These are phyloP conservation scores for Pestalotiopsis sp. DNA, from an alignment of 2,329 filamentous ascomycete genomes.

Conservation along the genomic window DNA sequence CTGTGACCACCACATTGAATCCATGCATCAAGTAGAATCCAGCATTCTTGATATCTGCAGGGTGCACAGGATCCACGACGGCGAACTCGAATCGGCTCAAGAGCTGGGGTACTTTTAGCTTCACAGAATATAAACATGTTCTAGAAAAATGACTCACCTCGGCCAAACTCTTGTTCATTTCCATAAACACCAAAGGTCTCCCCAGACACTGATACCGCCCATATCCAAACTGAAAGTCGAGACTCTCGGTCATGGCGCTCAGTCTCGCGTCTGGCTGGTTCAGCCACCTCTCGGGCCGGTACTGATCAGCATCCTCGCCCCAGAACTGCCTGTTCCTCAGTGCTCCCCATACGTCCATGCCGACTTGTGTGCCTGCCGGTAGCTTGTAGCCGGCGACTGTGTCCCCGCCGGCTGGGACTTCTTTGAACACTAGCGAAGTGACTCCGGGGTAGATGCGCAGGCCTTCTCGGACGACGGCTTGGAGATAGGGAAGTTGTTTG, in stretches of 20 bases:
- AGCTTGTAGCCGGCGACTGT: background rate
- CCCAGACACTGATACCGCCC: background rate
- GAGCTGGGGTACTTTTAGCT: background rate
- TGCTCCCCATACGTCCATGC: background rate
- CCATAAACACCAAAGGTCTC: background rate
- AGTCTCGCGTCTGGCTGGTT: background rate
- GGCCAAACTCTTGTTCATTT: background rate
- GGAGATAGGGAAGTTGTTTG: conserved; percentile 17
- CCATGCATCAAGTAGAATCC: background rate
- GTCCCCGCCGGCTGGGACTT: background rate
- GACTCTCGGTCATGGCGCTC: background rate
- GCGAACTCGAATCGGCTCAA: background rate
- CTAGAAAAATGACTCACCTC: background rate
- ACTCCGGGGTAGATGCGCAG: conserved; percentile 16
- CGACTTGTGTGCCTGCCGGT: background rate
- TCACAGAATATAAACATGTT: background rate
- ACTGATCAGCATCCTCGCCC: background rate
- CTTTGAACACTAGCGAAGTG: background rate
- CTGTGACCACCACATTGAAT: background rate
- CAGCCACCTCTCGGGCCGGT: background rate
- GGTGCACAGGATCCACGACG: background rate
- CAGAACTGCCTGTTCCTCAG: background rate
- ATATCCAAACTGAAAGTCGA: background rate
- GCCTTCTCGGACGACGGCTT: conserved; percentile 18
- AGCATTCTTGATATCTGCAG: background rate